Conservation (phyloP, 257 asterid genomes). For the Solanum gandarillasii region DNA sequence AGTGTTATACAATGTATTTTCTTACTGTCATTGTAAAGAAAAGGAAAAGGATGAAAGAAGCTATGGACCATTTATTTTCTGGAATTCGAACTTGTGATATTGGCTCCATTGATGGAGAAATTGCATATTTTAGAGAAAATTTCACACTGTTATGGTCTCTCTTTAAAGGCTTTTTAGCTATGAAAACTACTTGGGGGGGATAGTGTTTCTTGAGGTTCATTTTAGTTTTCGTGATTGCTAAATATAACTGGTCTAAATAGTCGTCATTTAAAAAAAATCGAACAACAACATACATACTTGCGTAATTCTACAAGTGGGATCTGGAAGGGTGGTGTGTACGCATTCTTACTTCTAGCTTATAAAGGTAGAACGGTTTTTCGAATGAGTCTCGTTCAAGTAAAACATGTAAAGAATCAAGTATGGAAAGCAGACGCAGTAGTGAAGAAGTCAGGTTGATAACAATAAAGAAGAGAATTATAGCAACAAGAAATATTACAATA, state of each 20-base stretch:
- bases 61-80: neutral
- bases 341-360: neutral
- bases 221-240: neutral
- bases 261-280: neutral
- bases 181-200: neutral
- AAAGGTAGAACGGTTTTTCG: neutral
- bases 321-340: neutral
- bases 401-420: neutral
- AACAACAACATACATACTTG: neutral
- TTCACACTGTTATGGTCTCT: neutral
- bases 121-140: neutral
- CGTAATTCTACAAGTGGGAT: neutral
- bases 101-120: neutral
- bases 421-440: neutral
- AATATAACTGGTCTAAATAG: neutral
- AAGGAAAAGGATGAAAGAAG: neutral
- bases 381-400: rapidly evolving
- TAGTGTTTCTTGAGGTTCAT: neutral
- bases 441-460: neutral
- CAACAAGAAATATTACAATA: neutral
- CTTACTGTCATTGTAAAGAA: neutral
- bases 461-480: neutral
- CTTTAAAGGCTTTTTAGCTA: neutral
- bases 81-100: neutral
- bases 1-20: neutral